Percentiles rank a stretch among this genome's conserved stretches.
Evolutionary conservation across 495 filamentous ascomycete species (phyloP).

Genomic region (Lineolata rhizophorae): DNA sequence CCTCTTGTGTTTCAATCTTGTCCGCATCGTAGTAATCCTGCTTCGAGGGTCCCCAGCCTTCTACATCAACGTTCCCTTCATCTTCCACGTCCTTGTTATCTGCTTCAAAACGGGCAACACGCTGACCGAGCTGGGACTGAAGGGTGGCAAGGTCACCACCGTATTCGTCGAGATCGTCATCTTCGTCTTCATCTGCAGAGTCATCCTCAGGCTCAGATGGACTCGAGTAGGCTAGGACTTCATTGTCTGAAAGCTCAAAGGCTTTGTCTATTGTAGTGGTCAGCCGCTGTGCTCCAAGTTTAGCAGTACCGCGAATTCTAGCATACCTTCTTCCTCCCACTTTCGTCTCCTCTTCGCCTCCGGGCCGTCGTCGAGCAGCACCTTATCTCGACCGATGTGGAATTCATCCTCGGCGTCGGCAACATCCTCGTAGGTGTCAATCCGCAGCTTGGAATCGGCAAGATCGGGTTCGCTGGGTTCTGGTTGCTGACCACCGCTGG

Average conservation of each 20-base stretch:
- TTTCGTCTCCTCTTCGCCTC: constrained; percentile 53
- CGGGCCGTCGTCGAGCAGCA: constrained; percentile 62
- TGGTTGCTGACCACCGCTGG: constrained; percentile 15
- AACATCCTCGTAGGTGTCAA: constrained; percentile 59
- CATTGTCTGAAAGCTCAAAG: constrained; percentile 65
- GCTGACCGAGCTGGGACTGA: constrained; percentile 3
- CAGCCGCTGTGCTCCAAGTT: constrained; percentile 1
- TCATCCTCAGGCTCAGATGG: constrained; percentile 29
- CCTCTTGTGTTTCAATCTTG: constrained; percentile 70
- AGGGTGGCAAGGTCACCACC: neutral
- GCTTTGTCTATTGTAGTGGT: constrained; percentile 25
- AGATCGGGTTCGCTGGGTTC: too few species aligned
- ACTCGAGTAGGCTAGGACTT: constrained; percentile 45
- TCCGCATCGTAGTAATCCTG: constrained; percentile 87
- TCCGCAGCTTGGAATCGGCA: constrained; percentile 26
- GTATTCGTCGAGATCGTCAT: constrained; percentile 10
- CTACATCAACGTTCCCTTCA: constrained; percentile 49
- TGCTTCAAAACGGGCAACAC: constrained; percentile 24
- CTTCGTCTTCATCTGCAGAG: constrained; percentile 26
- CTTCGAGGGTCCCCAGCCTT: constrained; percentile 70
- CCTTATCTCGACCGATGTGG: constrained; percentile 57
- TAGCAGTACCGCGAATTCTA: neutral
- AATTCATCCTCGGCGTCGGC: constrained; percentile 89
- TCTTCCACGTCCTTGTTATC: constrained; percentile 21
- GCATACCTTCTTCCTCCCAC: constrained; percentile 37